Evolutionary conservation across 176 grass and related monocot species (phyloP).

Genomic region (Pontederia paniculata): DNA sequence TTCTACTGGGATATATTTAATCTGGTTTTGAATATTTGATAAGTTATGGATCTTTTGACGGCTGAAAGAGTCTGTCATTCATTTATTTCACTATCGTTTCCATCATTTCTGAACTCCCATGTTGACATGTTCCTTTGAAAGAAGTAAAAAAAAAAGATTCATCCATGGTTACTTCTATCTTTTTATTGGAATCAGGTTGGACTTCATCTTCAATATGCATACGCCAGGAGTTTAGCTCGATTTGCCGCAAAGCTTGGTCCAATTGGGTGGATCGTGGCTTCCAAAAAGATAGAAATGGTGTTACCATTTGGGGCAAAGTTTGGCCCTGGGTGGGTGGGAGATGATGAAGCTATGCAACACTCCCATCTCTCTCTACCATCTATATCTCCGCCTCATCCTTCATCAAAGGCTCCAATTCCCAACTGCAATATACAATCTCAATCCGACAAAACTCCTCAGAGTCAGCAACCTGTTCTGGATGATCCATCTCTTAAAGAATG

Average conservation of each 20-base stretch:
- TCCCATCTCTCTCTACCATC: slow-evolving; percentile 8
- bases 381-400: background rate
- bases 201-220: slow-evolving; percentile 28
- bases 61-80: too few species aligned
- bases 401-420: background rate
- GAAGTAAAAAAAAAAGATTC: too few species aligned
- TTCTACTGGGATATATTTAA: too few species aligned
- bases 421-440: slow-evolving; percentile 5
- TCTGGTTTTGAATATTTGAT: too few species aligned
- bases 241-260: slow-evolving; percentile 39
- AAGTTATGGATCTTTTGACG: too few species aligned
- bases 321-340: slow-evolving; percentile 38
- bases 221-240: slow-evolving; percentile 40
- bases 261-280: slow-evolving; percentile 26
- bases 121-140: too few species aligned
- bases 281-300: slow-evolving; percentile 27
- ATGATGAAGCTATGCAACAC: slow-evolving; percentile 14
- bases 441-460: slow-evolving; percentile 11
- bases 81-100: too few species aligned
- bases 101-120: too few species aligned
- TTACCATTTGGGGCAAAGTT: slow-evolving; percentile 35
- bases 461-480: slow-evolving; percentile 4
- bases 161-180: background rate
- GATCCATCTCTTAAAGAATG: slow-evolving; percentile 6
- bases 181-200: slow-evolving; percentile 20